phyloP scores from a whole-genome alignment of 495 filamentous ascomycete genomes.

The Penicillium verhagenii region DNA sequence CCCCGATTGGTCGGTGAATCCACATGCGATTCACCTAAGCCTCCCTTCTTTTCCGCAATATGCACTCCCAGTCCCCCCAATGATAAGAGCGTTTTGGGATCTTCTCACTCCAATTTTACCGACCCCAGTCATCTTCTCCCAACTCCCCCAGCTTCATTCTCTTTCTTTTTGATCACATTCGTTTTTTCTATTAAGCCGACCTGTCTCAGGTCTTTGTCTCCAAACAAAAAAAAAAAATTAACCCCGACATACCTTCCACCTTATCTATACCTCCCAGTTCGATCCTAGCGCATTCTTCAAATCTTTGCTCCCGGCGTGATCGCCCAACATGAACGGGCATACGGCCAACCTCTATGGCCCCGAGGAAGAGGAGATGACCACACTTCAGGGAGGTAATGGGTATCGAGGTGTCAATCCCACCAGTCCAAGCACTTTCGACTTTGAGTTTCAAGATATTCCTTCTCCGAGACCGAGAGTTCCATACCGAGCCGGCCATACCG shows the following conservation, averaged over 20 bases:
- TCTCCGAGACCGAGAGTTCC: conserved; percentile 23
- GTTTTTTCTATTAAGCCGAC: not conserved
- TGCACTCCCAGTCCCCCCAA: too few species aligned
- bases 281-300: conserved; percentile 2
- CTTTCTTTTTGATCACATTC: not conserved
- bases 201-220: not conserved
- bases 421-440: conserved; percentile 17
- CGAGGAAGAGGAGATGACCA: conserved; percentile 31
- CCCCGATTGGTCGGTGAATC: too few species aligned
- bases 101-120: too few species aligned
- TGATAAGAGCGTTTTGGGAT: not conserved
- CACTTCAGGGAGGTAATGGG: conserved; percentile 16
- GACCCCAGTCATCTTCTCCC: not conserved
- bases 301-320: not conserved
- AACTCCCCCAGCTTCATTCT: not conserved
- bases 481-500: conserved; percentile 22
- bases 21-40: not conserved
- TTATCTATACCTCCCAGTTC: not conserved
- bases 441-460: conserved; percentile 13
- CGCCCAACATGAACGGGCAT: conserved; percentile 19
- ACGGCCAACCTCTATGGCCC: not conserved
- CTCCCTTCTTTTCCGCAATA: not conserved
- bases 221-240: too few species aligned
- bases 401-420: conserved; percentile 8
- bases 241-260: not conserved